phyloP scores from a whole-genome alignment of 495 filamentous ascomycete species.

The Daldinia bambusicola region DNA sequence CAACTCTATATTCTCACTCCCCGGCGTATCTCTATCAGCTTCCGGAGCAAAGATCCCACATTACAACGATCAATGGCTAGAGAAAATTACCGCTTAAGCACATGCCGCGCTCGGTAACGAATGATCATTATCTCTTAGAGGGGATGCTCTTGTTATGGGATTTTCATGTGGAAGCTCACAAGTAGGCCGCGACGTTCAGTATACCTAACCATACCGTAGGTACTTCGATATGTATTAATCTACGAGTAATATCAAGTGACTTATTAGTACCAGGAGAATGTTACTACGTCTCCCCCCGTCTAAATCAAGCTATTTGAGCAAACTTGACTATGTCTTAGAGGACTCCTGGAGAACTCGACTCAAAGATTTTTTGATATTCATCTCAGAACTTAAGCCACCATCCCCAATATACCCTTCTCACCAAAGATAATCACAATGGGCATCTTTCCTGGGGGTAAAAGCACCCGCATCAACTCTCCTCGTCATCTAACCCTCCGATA shows the following conservation, averaged over 20 bases:
- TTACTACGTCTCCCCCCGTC: background rate
- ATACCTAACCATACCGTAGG: background rate
- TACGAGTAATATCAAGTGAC: background rate
- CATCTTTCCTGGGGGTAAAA: conserved; percentile 35
- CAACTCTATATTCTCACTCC: background rate
- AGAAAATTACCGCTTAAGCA: background rate
- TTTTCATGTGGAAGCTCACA: background rate
- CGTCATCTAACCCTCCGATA: conserved; percentile 48
- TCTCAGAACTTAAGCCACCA: background rate
- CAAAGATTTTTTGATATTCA: background rate
- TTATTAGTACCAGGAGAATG: background rate
- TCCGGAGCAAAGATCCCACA: background rate
- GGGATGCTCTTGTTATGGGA: background rate
- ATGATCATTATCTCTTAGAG: background rate
- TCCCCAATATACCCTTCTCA: background rate
- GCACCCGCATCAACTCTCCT: conserved; percentile 35
- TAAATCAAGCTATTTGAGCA: background rate
- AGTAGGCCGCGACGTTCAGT: background rate
- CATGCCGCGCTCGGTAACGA: background rate
- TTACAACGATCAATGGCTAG: background rate
- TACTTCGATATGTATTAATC: background rate
- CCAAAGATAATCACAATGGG: conserved; percentile 23
- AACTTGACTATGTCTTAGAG: background rate
- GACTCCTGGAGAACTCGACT: background rate
- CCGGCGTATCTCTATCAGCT: background rate